These are phyloP conservation scores for Vicia sativa DNA, from an alignment of 306 rosid species.

Conservation along the genomic window DNA sequence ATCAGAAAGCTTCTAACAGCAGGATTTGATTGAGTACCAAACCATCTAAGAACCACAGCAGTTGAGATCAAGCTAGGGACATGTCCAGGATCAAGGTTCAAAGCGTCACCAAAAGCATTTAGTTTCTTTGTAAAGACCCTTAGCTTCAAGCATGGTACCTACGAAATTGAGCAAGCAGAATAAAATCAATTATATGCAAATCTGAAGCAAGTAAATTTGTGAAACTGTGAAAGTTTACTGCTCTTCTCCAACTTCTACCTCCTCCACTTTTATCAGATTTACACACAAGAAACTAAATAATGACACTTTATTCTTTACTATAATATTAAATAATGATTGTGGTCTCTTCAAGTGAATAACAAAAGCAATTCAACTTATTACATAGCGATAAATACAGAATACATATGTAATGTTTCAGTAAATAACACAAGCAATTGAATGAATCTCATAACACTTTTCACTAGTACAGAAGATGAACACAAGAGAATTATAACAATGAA, in stretches of 20 bases:
- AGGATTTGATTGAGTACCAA: slow-evolving; percentile 47
- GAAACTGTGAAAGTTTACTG: slow-evolving; percentile 9
- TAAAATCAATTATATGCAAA: not conserved
- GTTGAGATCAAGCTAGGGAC: slow-evolving; percentile 81
- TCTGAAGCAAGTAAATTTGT: slow-evolving; percentile 8
- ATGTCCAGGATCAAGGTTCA: slow-evolving; percentile 66
- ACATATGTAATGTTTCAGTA: no score
- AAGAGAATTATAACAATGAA: no score
- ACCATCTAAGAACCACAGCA: slow-evolving; percentile 61
- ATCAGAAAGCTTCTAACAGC: slow-evolving; percentile 66
- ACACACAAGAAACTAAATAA: no score
- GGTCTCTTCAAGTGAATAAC: no score
- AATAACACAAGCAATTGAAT: no score
- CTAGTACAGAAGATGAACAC: no score
- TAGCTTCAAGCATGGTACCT: slow-evolving; percentile 71
- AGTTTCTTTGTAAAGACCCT: slow-evolving; percentile 75
- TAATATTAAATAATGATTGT: no score
- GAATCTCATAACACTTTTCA: no score
- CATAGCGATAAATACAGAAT: no score
- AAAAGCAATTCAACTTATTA: no score
- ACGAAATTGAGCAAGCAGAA: slow-evolving; percentile 27
- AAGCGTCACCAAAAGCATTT: slow-evolving; percentile 58
- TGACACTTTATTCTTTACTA: no score
- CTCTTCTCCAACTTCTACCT: not conserved
- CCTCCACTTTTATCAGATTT: slow-evolving; percentile 5